phyloP scores from a whole-genome alignment of 1,139 yeast species.

The Candida sp. region DNA sequence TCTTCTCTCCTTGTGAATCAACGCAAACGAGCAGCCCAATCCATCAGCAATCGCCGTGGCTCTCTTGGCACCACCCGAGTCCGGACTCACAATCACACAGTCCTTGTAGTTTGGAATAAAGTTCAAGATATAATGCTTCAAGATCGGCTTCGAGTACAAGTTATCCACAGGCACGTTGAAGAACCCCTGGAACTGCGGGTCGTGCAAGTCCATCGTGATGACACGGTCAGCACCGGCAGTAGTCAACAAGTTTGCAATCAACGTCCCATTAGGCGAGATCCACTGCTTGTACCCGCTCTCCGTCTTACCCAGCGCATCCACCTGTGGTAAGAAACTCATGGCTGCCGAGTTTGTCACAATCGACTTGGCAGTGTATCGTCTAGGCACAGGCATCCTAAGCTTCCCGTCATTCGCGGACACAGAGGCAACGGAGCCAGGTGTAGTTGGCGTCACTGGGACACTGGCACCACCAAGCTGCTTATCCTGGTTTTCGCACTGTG shows the following conservation, averaged over 20 bases:
- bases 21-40: conserved; percentile 90
- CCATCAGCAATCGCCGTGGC: conserved; percentile 97
- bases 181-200: conserved; percentile 93
- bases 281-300: conserved; percentile 85
- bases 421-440: not conserved
- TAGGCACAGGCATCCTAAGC: conserved; percentile 13
- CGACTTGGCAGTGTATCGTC: conserved; percentile 26
- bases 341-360: conserved; percentile 35
- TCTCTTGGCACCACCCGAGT: conserved; percentile 99
- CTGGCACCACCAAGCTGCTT: not conserved
- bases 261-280: conserved; percentile 96
- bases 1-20: conserved; percentile 90
- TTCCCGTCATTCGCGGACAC: conserved; percentile 6
- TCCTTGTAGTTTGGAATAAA: conserved; percentile 74
- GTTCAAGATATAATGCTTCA: conserved; percentile 79
- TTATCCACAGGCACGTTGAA: conserved; percentile 95
- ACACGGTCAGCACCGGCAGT: conserved; percentile 98
- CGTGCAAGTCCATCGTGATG: conserved; percentile 98
- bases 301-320: conserved; percentile 45
- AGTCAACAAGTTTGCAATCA: conserved; percentile 85
- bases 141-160: conserved; percentile 80
- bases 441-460: not conserved
- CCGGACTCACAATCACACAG: conserved; percentile 92
- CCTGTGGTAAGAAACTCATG: conserved; percentile 29
- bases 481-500: conserved; percentile 19